Base-by-base conservation (phyloP, 192 early-diverging fungal species). In the Funneliformis mosseae region DNA sequence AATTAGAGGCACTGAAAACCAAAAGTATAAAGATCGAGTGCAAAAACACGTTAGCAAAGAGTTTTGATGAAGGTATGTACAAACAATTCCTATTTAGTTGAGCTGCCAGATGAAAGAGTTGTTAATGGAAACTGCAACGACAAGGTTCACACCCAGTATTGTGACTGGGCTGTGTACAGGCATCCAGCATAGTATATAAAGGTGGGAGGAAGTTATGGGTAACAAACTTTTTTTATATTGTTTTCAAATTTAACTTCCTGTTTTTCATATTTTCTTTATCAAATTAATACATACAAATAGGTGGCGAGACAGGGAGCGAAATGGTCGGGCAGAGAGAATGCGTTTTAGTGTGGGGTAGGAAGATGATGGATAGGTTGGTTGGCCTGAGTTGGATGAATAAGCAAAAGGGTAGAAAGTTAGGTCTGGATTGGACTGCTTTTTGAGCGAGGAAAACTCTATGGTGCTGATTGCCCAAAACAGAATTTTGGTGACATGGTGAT, bases 331-430 rank as follows among this genome's bases (percentile, higher is more conserved):
- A 43, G 74, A 76, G 50, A 76, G 28, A n/a, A 59, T 62, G 27
- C 61, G 74, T 33, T 38, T n/a, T 76, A n/a, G 25, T 59, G 59
- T 70, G 38, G 28, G 59, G 21, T 76, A 45, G 60, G 67, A 61
- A 69, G 64, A 79, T 66, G 77, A 79, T 45, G 77, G 63, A 69
- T 79, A 79, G 60, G 38, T 70, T 39, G 76, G 77, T 68, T 66
- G 77, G 77, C 77, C 60, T 64, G 64, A 68, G 66, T 66, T 69
- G 77, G 77, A 79, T 69, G 66, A 79, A 25, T 77, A 43, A 77
- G 76, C 61, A 74, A 76, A 61, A 61, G 38, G 25, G 55, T 21
- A 5, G 16, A 55, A 55, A 18, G 14, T 55, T 10, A 43, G 8
- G 28, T n/a, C 42, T 70, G 68, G 39, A 70, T 42, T 70, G 74